Evolutionary conservation across 2,329 filamentous ascomycete genomes (phyloP), one percentile per base, ranked within the genome.

Genomic region (Pseudogymnoascus sp.): DNA sequence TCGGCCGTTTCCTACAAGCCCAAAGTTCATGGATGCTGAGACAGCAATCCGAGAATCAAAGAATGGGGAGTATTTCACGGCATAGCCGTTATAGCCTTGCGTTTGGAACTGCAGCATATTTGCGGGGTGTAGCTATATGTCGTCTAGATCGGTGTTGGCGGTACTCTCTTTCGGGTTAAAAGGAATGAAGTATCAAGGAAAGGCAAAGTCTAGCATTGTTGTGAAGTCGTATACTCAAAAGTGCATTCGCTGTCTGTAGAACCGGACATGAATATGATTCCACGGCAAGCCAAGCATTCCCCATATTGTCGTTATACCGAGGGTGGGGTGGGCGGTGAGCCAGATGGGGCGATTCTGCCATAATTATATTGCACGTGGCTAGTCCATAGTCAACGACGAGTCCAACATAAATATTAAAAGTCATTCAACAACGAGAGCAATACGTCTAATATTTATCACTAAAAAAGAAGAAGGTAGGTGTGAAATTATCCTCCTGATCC

Each of bases 11-110:
- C 95, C 95, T 36, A 99, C 93, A 40, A 99, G 89, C 40, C 95
- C 95, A 78, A 95, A 99, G 80, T 99, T 97, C 67, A 93, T 87
- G n/a, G 92, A 89, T 1, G 90, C 84, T 31, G 91, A 90, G 71
- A 97, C 92, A 64, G 93, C 93, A 68, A 99, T 86, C 67, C 93
- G 87, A 68, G 90, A 95, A 79, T 97, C 95, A 79, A 96, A 96
- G 80, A 97, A 99, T 6, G 95, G 95, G 63, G 93, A 97, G 82
- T 97, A 99, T 78, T 97, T 96, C 77, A 97, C 92, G 69, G 90
- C 91, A 78, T 96, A 97, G 71, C 93, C 93, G 76, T 97, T 96
- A 83, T 86, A 97, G 72, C 95, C 95, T 74, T 91, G 84, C 21
- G 95, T 97, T 68, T 90, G 89, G 78, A 90, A 97, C 78, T 97